These are phyloP conservation scores for Rutstroemia sp. DNA, from an alignment of 2,329 filamentous ascomycete genomes.

Conservation along the genomic window DNA sequence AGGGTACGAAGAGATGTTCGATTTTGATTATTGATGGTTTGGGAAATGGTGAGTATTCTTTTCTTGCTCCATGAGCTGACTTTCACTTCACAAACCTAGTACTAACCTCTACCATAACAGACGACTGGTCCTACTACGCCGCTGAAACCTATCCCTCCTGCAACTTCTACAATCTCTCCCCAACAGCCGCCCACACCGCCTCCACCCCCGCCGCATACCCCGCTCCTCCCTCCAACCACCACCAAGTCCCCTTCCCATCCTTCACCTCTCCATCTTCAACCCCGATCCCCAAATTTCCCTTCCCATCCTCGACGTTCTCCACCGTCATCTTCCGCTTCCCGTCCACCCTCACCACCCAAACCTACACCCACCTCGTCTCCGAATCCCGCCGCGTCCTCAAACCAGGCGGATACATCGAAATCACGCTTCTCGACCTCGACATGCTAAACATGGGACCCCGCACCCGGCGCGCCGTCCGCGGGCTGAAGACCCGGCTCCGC, in stretches of 20 bases:
- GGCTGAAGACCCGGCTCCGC: slow-evolving; percentile 64
- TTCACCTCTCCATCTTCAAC: not conserved
- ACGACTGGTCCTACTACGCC: slow-evolving; percentile 82
- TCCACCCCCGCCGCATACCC: slow-evolving; percentile 43
- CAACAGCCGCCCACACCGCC: slow-evolving; percentile 39
- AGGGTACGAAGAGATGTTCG: slow-evolving; percentile 47
- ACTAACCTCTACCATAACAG: slow-evolving; percentile 27
- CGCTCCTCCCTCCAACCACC: slow-evolving; percentile 60
- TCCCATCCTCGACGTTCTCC: slow-evolving; percentile 67
- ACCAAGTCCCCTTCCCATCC: slow-evolving; percentile 58
- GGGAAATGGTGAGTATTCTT: slow-evolving; percentile 48
- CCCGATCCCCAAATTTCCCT: slow-evolving; percentile 61
- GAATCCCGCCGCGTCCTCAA: slow-evolving; percentile 73
- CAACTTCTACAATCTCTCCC: slow-evolving; percentile 70
- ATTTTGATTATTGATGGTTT: slow-evolving; percentile 76
- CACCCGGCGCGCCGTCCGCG: slow-evolving; percentile 60
- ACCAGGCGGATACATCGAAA: slow-evolving; percentile 71
- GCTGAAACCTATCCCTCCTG: slow-evolving; percentile 70
- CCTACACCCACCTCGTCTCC: slow-evolving; percentile 63
- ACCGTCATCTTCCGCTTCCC: slow-evolving; percentile 74
- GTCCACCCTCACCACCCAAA: slow-evolving; percentile 55
- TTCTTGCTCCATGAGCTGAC: not conserved
- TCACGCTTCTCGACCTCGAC: slow-evolving; percentile 71
- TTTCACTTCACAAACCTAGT: not conserved
- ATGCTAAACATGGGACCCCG: slow-evolving; percentile 75